phyloP scores from a whole-genome alignment of 2,329 filamentous ascomycete species.

The Xylaria multiplex region DNA sequence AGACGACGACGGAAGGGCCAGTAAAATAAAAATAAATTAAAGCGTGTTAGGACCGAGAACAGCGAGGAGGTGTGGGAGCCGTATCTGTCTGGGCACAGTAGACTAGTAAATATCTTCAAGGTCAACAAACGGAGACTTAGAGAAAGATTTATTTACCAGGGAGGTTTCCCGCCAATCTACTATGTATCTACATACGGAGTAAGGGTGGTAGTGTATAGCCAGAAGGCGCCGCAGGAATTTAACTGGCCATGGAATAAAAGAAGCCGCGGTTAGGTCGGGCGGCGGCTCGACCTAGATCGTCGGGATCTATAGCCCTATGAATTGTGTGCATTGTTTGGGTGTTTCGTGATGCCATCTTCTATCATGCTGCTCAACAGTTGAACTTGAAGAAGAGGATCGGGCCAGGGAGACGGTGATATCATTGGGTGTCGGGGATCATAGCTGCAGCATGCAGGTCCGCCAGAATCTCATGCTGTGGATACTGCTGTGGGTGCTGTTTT shows the following conservation, averaged over 20 bases:
- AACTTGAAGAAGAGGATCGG: conserved; percentile 26
- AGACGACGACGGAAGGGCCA: not conserved
- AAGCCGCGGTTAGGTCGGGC: conserved; percentile 27
- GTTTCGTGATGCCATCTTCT: conserved; percentile 19
- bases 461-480: not conserved
- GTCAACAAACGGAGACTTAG: not conserved
- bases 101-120: conserved; percentile 9
- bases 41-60: conserved; percentile 6
- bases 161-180: conserved; percentile 12
- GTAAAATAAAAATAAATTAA: conserved; percentile 2
- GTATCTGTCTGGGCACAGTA: not conserved
- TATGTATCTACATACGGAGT: not conserved
- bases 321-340: conserved; percentile 8
- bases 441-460: conserved; percentile 33
- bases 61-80: conserved; percentile 9
- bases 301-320: conserved; percentile 3
- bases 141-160: not conserved
- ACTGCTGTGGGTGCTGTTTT: too few relatives aligned
- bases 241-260: not conserved
- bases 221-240: not conserved
- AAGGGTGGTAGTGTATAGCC: not conserved
- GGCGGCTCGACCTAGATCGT: not conserved
- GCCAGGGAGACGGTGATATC: conserved; percentile 28
- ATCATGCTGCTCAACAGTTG: conserved; percentile 45
- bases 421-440: conserved; percentile 38